Evolutionary conservation across 192 early-diverging fungal genomes (phyloP).

Genomic region (Entophlyctis luteolus): DNA sequence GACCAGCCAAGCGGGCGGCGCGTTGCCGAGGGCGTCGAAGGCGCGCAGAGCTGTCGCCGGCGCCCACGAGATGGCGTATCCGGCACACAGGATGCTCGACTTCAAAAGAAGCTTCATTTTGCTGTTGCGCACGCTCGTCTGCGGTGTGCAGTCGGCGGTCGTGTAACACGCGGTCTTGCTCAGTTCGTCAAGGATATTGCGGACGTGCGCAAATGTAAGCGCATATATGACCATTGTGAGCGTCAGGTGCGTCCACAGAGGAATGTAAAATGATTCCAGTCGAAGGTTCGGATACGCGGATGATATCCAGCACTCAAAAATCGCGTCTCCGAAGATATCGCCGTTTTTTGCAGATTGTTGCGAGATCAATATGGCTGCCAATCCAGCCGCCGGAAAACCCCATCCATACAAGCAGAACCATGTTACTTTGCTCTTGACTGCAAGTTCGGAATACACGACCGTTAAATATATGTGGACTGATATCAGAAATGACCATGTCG

Average conservation of each 20-base stretch:
- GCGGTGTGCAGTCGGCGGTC: not conserved
- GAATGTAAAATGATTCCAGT: not conserved
- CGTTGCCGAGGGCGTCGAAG: not conserved
- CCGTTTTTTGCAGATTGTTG: not conserved
- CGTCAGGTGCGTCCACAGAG: constrained; percentile 9
- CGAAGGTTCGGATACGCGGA: not conserved
- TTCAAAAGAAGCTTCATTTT: constrained; percentile 1
- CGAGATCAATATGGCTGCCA: not conserved
- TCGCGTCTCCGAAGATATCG: not conserved
- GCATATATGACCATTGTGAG: not conserved
- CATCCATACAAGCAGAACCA: not conserved
- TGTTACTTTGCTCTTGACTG: not conserved
- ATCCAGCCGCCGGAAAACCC: not conserved
- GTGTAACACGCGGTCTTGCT: not conserved
- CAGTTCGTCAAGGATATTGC: not conserved
- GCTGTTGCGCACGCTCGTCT: not conserved
- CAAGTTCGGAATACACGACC: not conserved
- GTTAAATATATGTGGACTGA: constrained; percentile 5
- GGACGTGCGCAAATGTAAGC: not conserved
- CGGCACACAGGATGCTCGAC: not conserved
- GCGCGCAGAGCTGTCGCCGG: not conserved
- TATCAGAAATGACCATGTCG: constrained; percentile 1
- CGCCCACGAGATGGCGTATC: constrained; percentile 1
- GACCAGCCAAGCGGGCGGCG: not conserved
- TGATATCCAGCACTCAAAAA: constrained; percentile 15